Conservation (phyloP, 441 rosid species). For the Croton laevigatus region DNA sequence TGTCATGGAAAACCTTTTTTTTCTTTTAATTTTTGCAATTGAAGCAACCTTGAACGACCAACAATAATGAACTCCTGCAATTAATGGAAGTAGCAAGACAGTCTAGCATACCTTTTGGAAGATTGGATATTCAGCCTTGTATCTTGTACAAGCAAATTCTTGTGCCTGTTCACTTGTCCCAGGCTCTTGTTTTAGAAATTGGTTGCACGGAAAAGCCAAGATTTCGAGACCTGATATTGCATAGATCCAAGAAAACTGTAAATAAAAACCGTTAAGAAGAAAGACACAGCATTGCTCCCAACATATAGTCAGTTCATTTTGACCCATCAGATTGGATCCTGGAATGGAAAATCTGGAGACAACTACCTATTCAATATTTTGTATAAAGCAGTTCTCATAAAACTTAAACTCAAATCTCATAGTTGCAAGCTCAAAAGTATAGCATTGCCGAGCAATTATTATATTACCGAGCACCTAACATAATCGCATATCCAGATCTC, state of each 20-base stretch:
- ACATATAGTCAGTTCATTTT: neutral
- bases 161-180: conserved; percentile 68
- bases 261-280: neutral
- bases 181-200: conserved; percentile 83
- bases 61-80: neutral
- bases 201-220: conserved; percentile 96
- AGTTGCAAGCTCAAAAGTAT: conserved; percentile 3
- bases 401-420: neutral
- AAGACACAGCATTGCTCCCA: neutral
- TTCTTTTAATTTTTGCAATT: neutral
- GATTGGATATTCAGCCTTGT: conserved; percentile 93
- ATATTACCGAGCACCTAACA: neutral
- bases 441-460: neutral
- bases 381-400: neutral
- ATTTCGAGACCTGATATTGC: conserved; percentile 67
- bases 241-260: neutral
- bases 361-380: neutral
- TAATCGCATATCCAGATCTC: neutral
- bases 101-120: conserved; percentile 58
- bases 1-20: neutral
- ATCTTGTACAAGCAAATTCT: conserved; percentile 62
- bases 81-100: neutral
- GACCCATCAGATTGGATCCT: neutral
- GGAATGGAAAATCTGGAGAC: neutral
- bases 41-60: neutral